Evolutionary conservation across 768 basidiomycete species (phyloP), one percentile per base, ranked within the genome.

Genomic region (Suillus ampliporus): DNA sequence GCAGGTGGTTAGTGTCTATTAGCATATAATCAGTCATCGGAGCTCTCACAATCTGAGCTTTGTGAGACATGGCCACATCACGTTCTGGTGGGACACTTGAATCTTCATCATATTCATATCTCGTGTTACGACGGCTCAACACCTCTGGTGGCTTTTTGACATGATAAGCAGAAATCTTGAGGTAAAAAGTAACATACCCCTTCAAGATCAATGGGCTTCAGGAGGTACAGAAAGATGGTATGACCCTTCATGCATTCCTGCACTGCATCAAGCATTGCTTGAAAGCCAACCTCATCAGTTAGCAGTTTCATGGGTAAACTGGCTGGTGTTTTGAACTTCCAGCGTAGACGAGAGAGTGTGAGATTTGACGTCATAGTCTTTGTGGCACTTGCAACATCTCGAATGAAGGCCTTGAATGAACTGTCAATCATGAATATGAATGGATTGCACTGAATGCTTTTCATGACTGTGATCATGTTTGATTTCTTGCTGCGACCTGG

Each of bases 261-360:
- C n/a, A 60, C 38, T n/a, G 47, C 40, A 34, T 60, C 38, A 23
- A 60, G 31, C 58, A 60, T 50, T 21, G 47, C 44, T 38, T 40
- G 23, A 43, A 48, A 60, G 46, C 58, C 37, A 37, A 48, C 35
- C 21, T 48, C 47, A 23, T 60, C 34, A 23, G 58, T 35, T 15
- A 60, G 46, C 19, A 59, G 43, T 23, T 59, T 59, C 23, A 43
- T 21, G 10, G 44, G 44, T 19, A 43, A 26, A 31, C 37, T 59
- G 14, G 58, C 58, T 19, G 58, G 58, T 35, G 58, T 59, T 59
- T 48, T 44, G 11, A 46, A 47, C 43, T 59, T 59, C 58, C 58
- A 59, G 11, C 21, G 21, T n/a, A 59, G 58, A 19, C 19, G 44
- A 34, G 43, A 46, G 44, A 59, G 14, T 10, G 28, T 59, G 26